These are phyloP conservation scores for Fusarium sp. DNA, from an alignment of 2,329 filamentous ascomycete genomes.

Conservation along the genomic window DNA sequence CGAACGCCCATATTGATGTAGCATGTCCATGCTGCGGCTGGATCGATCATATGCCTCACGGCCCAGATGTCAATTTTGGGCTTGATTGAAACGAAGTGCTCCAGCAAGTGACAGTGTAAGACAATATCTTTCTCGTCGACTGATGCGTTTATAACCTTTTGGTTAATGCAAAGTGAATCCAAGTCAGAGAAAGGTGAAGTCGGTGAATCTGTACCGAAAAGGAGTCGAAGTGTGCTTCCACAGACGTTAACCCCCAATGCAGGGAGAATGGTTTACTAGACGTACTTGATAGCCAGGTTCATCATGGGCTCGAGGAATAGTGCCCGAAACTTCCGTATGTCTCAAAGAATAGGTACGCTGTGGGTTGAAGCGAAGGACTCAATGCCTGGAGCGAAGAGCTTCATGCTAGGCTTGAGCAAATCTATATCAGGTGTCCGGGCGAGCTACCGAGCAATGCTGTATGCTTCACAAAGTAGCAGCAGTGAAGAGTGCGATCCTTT, in stretches of 20 bases:
- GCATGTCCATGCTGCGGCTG: conserved; percentile 22
- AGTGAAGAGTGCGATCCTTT: neutral
- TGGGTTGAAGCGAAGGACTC: neutral
- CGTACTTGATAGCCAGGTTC: neutral
- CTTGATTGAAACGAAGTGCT: conserved; percentile 17
- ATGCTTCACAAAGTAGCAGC: neutral
- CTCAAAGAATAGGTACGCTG: neutral
- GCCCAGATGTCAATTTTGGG: conserved; percentile 16
- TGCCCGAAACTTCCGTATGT: neutral
- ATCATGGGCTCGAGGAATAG: neutral
- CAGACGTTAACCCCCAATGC: neutral
- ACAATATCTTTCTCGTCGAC: conserved; percentile 5
- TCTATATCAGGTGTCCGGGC: neutral
- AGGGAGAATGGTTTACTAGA: neutral
- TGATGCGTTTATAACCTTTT: neutral
- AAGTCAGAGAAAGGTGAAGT: neutral
- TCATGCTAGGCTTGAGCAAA: neutral
- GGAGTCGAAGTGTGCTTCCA: neutral
- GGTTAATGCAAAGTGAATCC: neutral
- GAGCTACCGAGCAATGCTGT: neutral
- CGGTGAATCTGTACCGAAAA: neutral
- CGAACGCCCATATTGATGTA: conserved; percentile 29
- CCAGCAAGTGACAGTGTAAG: conserved; percentile 19
- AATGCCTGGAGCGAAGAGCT: neutral
- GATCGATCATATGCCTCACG: neutral